Evolutionary conservation across 345 rosid species (phyloP).

Genomic region (Geranium rotundifolium): DNA sequence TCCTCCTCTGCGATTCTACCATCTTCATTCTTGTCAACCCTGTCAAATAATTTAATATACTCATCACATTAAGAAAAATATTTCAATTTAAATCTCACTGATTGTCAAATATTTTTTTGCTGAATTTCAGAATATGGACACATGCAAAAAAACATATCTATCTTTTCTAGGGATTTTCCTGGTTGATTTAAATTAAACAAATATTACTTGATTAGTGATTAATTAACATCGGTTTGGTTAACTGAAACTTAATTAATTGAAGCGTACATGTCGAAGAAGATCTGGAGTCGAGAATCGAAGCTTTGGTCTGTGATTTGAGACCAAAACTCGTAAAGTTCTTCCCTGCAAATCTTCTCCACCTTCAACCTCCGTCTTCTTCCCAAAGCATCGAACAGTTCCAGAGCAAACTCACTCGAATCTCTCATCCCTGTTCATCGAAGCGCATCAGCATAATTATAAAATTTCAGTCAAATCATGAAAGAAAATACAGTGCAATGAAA

Average conservation of each 20-base stretch:
- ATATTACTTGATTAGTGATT: too few species aligned
- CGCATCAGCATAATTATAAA: too few species aligned
- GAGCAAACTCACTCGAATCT: constrained; percentile 27
- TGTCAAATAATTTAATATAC: constrained; percentile 5
- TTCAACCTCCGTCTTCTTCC: constrained; percentile 24
- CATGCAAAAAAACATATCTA: too few species aligned
- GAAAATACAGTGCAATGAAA: neutral
- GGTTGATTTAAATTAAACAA: too few species aligned
- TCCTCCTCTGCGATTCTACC: constrained; percentile 27
- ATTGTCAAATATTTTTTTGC: too few species aligned
- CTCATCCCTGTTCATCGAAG: constrained; percentile 20
- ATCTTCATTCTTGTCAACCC: constrained; percentile 37
- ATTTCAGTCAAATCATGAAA: neutral
- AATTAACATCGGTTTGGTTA: too few species aligned
- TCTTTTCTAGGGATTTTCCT: too few species aligned
- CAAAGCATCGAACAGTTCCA: constrained; percentile 32
- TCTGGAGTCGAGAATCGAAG: constrained; percentile 21
- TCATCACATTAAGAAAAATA: too few species aligned
- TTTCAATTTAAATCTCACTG: too few species aligned
- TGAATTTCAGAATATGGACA: neutral
- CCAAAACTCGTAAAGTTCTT: constrained; percentile 28
- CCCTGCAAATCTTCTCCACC: constrained; percentile 21
- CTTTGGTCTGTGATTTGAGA: constrained; percentile 23
- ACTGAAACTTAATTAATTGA: neutral
- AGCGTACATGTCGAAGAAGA: constrained; percentile 43